These are phyloP conservation scores for Verbascum thapsus DNA, from an alignment of 257 asterid genomes.

Conservation along the genomic window DNA sequence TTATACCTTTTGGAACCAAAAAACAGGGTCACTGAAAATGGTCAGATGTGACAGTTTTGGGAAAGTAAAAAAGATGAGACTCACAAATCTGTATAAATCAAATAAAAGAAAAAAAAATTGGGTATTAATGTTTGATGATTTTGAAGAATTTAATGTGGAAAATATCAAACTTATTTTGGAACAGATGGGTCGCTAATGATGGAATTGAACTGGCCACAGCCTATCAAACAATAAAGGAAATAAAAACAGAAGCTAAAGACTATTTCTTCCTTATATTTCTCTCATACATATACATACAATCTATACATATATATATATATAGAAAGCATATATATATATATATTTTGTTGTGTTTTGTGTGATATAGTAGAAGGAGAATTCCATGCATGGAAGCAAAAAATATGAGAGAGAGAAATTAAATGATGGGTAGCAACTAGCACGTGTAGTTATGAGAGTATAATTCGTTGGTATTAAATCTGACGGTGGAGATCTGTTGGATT, in stretches of 20 bases:
- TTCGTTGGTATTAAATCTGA: conserved; percentile 44
- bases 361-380: conserved; percentile 57
- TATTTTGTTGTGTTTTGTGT: conserved; percentile 30
- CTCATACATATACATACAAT: conserved; percentile 33
- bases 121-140: conserved; percentile 42
- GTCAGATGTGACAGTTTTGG: conserved; percentile 52
- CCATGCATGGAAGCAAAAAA: conserved; percentile 78
- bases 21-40: conserved; percentile 36
- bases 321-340: conserved; percentile 12
- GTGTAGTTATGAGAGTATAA: conserved; percentile 45
- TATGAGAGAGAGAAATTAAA: conserved; percentile 27
- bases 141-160: conserved; percentile 46
- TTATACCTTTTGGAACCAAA: conserved; percentile 36
- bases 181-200: conserved; percentile 46
- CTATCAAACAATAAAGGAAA: conserved; percentile 41
- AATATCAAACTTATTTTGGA: conserved; percentile 46
- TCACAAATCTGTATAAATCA: conserved; percentile 39
- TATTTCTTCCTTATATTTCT: conserved; percentile 64
- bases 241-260: conserved; percentile 58
- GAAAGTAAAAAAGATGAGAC: conserved; percentile 39
- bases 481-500: conserved; percentile 38
- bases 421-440: conserved; percentile 49
- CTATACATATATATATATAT: conserved; percentile 12
- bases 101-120: conserved; percentile 21
- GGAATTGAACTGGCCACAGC: conserved; percentile 57